Base-by-base conservation (phyloP, 1,284 basidiomycete species). In the Leccinum pachyderme region DNA sequence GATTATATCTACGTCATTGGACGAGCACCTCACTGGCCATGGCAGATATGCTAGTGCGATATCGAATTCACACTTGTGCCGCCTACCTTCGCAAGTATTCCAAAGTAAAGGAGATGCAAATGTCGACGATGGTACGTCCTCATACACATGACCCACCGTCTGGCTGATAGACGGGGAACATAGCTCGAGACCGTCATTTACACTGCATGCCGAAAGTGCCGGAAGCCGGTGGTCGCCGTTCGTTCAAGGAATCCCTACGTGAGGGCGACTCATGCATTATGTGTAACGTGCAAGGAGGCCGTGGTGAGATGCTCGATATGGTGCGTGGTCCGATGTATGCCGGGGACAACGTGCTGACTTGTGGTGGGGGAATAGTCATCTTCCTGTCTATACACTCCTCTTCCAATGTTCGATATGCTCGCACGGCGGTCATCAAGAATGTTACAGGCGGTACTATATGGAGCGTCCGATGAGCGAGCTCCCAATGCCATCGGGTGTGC, bases 371-470 rank as follows among this genome's bases (percentile, higher is more conserved):
- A 5, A 54, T 5, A 91, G 89, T 65, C 89, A 82, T 52, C 78
- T 91, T 27, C 89, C 89, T 4, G 87, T 91, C 18, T 80, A 80
- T 32, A 74, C 80, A 0, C 72, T 89, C 4, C 70, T 88, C 4
- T 85, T 90, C 63, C 82, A 84, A 51, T 91, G 89, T 67, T 77
- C 85, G 1, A 72, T 87, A 6, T 91, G 89, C 65, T 74, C 80
- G 47, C 89, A 91, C 59, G 89, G 89, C 0, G 89, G 89, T 0
- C 89, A 91, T 62, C 83, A 86, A 60, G 76, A 79, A 24, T 91
- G 89, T 68, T 90, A 89, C 63, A 77, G 80, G 43, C 73, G 75
- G 29, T 89, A 83, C 63, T 88, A 88, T 63, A 70, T 77, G 57
- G 72, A 76, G 33, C 77, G 78, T 29, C 80, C 83, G 0, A 76